These are phyloP conservation scores for Cercophora newfieldiana DNA, from an alignment of 495 filamentous ascomycete species.

Conservation along the genomic window DNA sequence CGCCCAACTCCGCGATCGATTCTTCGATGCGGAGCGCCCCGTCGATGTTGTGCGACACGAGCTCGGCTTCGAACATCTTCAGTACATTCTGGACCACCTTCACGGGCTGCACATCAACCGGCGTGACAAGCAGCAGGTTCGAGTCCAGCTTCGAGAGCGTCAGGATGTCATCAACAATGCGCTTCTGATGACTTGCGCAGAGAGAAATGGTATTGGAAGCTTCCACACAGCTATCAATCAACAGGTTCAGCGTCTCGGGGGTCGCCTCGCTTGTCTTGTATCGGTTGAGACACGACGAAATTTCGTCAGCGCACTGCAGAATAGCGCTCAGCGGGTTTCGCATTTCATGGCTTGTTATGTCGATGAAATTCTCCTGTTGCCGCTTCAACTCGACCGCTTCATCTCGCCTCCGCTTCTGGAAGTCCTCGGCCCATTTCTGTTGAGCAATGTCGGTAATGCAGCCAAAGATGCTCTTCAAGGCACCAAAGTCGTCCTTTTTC, in stretches of 20 bases:
- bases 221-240: constrained; percentile 62
- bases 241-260: constrained; percentile 19
- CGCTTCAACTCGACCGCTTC: constrained; percentile 66
- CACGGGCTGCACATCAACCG: constrained; percentile 69
- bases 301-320: constrained; percentile 79
- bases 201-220: constrained; percentile 81
- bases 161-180: constrained; percentile 77
- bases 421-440: constrained; percentile 62
- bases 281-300: constrained; percentile 53
- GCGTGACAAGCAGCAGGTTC: constrained; percentile 72
- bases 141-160: constrained; percentile 86
- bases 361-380: constrained; percentile 82
- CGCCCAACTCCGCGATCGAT: constrained; percentile 58
- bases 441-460: constrained; percentile 60
- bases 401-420: constrained; percentile 60
- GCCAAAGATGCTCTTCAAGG: constrained; percentile 68
- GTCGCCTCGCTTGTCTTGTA: constrained; percentile 31
- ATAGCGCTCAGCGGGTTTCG: constrained; percentile 82
- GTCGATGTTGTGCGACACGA: constrained; percentile 68
- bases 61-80: constrained; percentile 82
- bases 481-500: constrained; percentile 56
- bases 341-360: constrained; percentile 87
- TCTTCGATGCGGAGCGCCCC: constrained; percentile 67
- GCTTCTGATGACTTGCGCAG: constrained; percentile 79
- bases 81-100: constrained; percentile 65